phyloP scores from a whole-genome alignment of 2,329 filamentous ascomycete species.

The Penicillium freii region DNA sequence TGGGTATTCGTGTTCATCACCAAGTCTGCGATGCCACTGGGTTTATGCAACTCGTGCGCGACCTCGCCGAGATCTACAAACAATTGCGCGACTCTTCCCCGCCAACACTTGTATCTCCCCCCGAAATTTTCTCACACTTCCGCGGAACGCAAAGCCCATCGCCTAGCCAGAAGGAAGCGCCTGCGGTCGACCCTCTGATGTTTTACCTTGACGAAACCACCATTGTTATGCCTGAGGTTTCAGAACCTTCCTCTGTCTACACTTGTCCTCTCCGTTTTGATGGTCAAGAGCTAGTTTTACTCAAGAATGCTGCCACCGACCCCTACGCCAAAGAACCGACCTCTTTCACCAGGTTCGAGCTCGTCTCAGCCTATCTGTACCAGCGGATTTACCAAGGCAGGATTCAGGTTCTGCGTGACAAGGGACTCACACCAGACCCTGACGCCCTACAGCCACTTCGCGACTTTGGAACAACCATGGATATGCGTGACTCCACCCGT shows the following conservation, averaged over 20 bases:
- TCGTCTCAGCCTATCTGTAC: neutral
- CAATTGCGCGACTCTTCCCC: slow-evolving; percentile 3
- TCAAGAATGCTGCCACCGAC: neutral
- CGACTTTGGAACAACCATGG: neutral
- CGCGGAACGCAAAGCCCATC: neutral
- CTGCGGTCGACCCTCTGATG: neutral
- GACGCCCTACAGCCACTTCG: neutral
- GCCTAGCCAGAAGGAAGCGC: neutral
- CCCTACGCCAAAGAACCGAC: neutral
- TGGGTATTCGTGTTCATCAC: slow-evolving; percentile 8
- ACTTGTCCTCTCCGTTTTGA: neutral
- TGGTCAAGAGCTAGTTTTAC: neutral
- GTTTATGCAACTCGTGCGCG: neutral
- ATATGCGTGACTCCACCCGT: slow-evolving; percentile 1
- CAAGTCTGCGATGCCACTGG: slow-evolving; percentile 7
- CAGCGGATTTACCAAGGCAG: neutral
- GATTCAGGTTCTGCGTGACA: neutral
- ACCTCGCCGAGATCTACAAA: slow-evolving; percentile 4
- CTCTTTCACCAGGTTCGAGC: neutral
- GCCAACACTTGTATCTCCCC: neutral
- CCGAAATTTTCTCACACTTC: neutral
- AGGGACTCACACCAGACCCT: neutral
- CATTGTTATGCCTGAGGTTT: neutral
- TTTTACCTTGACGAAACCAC: neutral
- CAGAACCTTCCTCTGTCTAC: neutral